These are phyloP conservation scores for Ustilago tritici DNA, from an alignment of 1,284 basidiomycete genomes.

Conservation along the genomic window DNA sequence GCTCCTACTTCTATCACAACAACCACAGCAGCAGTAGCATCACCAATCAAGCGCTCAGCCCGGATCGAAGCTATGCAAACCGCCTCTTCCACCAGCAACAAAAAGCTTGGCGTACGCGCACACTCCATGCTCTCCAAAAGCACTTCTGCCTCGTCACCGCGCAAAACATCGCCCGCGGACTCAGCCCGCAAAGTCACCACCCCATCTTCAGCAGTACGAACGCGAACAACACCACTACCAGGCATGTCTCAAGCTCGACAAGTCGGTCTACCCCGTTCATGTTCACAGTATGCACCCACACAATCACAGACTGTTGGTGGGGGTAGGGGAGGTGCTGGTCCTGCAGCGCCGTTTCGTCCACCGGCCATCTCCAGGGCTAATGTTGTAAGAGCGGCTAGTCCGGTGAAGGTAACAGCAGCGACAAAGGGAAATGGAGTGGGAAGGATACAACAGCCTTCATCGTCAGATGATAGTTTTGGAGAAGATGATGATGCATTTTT, in stretches of 20 bases:
- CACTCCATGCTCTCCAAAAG: constrained; percentile 22
- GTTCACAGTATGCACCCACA: constrained; percentile 26
- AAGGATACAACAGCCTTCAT: constrained; percentile 11
- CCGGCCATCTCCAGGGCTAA: constrained; percentile 21
- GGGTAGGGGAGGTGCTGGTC: not conserved
- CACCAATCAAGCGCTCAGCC: constrained; percentile 41
- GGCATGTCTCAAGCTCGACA: constrained; percentile 48
- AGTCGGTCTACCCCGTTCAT: constrained; percentile 34
- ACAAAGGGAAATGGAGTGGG: not conserved
- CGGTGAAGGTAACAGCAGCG: not conserved
- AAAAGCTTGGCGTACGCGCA: constrained; percentile 41
- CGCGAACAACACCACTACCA: constrained; percentile 17
- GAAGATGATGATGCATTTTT: constrained; percentile 48
- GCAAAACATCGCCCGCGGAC: constrained; percentile 3
- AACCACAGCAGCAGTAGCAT: not conserved
- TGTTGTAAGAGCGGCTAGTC: constrained; percentile 4
- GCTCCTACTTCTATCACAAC: not conserved
- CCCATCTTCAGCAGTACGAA: constrained; percentile 5
- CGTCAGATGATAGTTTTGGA: constrained; percentile 48
- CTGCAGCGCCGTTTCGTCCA: constrained; percentile 42
- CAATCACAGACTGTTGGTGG: constrained; percentile 4
- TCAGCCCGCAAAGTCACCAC: constrained; percentile 8
- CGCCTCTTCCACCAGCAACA: constrained; percentile 11
- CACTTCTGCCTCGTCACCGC: constrained; percentile 19
- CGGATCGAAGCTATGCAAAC: constrained; percentile 51